Conservation (phyloP, 345 rosid genomes). For the Lumnitzera littorea region DNA sequence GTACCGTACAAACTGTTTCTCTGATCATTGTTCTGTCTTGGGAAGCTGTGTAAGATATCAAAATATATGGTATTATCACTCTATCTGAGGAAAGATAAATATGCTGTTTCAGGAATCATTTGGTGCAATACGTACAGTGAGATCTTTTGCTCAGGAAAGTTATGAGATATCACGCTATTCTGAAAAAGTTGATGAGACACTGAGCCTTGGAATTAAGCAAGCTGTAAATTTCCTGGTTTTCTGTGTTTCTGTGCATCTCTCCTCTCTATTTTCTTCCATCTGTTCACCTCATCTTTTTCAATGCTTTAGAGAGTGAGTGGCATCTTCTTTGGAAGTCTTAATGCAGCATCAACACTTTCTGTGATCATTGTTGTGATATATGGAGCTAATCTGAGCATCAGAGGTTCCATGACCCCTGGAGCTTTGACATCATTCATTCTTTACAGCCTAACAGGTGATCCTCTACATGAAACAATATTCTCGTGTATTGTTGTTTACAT, state of each 20-base stretch:
- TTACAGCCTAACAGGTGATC: conserved; percentile 73
- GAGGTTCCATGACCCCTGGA: conserved; percentile 66
- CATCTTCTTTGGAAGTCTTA: conserved; percentile 61
- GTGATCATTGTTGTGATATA: conserved; percentile 67
- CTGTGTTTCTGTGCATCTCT: neutral
- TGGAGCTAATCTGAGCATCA: conserved; percentile 73
- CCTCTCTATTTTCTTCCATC: neutral
- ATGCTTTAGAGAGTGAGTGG: conserved; percentile 39
- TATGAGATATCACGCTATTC: conserved; percentile 57
- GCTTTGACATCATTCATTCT: conserved; percentile 84
- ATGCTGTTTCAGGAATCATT: conserved; percentile 50
- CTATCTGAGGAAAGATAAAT: too few species aligned
- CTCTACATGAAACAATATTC: too few species aligned
- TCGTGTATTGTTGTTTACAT: too few species aligned
- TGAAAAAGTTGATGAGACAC: conserved; percentile 66
- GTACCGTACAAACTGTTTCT: too few species aligned
- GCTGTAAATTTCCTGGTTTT: conserved; percentile 43
- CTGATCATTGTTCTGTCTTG: too few species aligned
- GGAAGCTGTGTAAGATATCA: too few species aligned
- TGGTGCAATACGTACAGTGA: conserved; percentile 82
- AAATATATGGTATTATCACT: too few species aligned
- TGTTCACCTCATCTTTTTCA: neutral
- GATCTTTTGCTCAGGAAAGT: conserved; percentile 77
- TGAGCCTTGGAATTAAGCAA: conserved; percentile 66
- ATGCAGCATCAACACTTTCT: conserved; percentile 67